Evolutionary conservation across 2,329 filamentous ascomycete species (phyloP).

Genomic region (Monilinia laxa): DNA sequence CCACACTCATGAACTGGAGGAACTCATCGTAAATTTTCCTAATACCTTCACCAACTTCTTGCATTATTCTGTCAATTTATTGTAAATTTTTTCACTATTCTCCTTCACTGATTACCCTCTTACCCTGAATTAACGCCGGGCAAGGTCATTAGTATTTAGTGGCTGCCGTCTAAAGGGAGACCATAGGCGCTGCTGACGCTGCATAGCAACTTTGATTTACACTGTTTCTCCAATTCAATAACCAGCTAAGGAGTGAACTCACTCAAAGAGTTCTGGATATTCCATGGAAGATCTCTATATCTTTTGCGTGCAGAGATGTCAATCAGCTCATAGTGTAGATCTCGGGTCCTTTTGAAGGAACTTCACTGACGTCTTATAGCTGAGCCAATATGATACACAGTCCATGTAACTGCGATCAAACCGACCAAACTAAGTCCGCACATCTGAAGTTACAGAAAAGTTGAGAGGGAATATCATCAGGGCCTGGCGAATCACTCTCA

Average conservation of each 20-base stretch:
- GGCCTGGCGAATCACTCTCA: background rate
- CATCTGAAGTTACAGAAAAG: background rate
- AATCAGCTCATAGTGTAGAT: background rate
- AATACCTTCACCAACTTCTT: background rate
- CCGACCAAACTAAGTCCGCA: background rate
- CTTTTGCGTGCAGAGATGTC: too few species aligned
- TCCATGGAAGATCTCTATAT: background rate
- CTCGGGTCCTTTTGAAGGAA: background rate
- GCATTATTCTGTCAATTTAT: background rate
- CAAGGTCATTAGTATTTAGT: background rate
- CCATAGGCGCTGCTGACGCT: background rate
- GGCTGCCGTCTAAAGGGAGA: background rate
- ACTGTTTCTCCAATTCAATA: background rate
- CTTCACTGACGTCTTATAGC: background rate
- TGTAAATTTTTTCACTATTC: background rate
- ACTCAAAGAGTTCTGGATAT: background rate
- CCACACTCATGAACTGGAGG: background rate
- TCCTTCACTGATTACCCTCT: background rate
- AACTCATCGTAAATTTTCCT: background rate
- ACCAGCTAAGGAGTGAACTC: background rate
- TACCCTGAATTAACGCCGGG: too few species aligned
- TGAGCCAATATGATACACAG: fast-evolving
- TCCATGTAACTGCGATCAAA: background rate
- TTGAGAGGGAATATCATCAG: background rate
- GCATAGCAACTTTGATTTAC: background rate